Evolutionary conservation across 768 basidiomycete species (phyloP), one percentile per base, ranked within the genome.

Genomic region (Daedalea quercina): DNA sequence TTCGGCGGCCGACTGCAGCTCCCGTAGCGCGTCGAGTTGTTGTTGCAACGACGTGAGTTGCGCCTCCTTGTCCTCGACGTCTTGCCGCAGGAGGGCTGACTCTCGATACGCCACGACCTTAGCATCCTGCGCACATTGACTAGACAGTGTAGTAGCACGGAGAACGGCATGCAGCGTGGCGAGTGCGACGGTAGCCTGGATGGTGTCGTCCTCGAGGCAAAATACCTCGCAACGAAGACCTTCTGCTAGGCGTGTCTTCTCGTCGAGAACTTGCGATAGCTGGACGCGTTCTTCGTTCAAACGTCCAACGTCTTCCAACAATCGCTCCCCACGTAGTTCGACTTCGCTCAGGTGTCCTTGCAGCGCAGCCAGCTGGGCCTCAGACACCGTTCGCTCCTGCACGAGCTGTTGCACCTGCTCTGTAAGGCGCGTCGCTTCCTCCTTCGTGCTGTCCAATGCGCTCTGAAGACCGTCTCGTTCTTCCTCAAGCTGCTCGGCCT

Each of bases 401-500:
- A 23, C 7, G 15, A 49, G 22, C 11, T 13, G 12, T 15, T 23
- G 33, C 4, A 49, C 34, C 20, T 49, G 40, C 3, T 43, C 19
- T 3, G 4, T 19, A 15, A 41, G 41, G 9, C 20, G 4, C 25
- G 9, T 26, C 41, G 24, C 50, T 7, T 23, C 19, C n/a, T 48
- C 37, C 12, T 28, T 24, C 11, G 34, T 50, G 1, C 56, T 33
- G 8, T 53, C 52, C 23, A 63, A 52, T 33, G 64, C 57, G 22
- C 63, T 53, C 12, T 51, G 43, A 12, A 71, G 61, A 55, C 68
- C 31, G 6, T 65, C 63, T 33, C 62, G 58, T 20, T 55, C 57
- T 42, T 58, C 51, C 25, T 67, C 68, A 20, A 60, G 22, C n/a
- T 57, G 65, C 63, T 84, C 88, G 47, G 79, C 56, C 55, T 81